Base-by-base conservation (phyloP, 179 eudicot species). In the Actinidia arguta region DNA sequence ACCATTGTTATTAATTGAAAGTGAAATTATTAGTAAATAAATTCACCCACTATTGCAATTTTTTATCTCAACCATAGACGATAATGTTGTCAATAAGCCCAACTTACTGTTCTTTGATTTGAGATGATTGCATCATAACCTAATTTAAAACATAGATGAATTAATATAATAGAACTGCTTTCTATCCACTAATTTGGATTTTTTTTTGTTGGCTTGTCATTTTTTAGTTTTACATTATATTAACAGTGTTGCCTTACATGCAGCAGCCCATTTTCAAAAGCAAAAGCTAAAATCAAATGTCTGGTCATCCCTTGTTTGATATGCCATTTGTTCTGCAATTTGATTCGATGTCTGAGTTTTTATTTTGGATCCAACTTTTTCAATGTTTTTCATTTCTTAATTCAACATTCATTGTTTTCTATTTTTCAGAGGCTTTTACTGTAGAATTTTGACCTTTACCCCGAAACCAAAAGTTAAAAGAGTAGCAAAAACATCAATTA, bases 71-170 rank as follows among this genome's bases (percentile, higher is more conserved):
- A 8, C 17, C 17, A 18, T 39, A 67, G 39, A 4, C 24, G 8
- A 39, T 39, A 67, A 67, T 67, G 47, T 36, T 67, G 72, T 36
- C 48, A 67, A 67, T 46, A 67, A 67, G 72, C 52, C 74, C 74
- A 70, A 11, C 24, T 47, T 71, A n/a, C 36, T n/a, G 55, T 22
- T 44, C 22, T 70, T 46, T 47, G 75, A 70, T 70, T 71, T 4
- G 55, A n/a, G 75, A 47, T 48, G 55, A 46, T 47, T 25, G 4
- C 73, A 44, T 69, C 4, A 69, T 44, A 70, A 70, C 74, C 27
- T 44, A 22, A 44, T 42, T 44, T 25, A 5, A 64, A 69, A 42
- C 1, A 44, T 1, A 71, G 12, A 71, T 18, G 25, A 71, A 39
- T 39, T 39, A 70, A 6, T n/a, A 70, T n/a, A n/a, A 71, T 10